A percentile compares a stretch with the other conserved stretches of the same genome.
Conservation (phyloP, 192 early-diverging fungal genomes). For the Dissophora ornata region DNA sequence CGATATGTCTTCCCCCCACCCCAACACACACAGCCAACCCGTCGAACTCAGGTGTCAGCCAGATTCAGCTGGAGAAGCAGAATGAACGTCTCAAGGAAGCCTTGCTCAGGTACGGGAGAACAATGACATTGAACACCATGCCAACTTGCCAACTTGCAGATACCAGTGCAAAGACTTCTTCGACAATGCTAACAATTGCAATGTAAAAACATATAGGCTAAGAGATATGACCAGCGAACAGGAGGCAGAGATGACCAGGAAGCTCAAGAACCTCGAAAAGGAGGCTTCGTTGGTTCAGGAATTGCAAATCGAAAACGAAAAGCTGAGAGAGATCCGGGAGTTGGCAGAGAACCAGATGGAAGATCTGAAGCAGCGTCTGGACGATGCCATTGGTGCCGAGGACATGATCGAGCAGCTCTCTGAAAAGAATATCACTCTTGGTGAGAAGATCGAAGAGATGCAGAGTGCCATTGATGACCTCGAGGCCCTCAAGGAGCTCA, state of each 20-base stretch:
- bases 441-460: slow-evolving; percentile 84
- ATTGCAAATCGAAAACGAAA: slow-evolving; percentile 66
- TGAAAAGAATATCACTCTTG: slow-evolving; percentile 84
- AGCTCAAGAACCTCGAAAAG: slow-evolving; percentile 76
- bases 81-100: slow-evolving; percentile 93
- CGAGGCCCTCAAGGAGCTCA: slow-evolving; percentile 89
- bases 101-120: slow-evolving; percentile 68
- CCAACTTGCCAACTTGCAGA: no score
- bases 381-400: slow-evolving; percentile 84
- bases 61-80: slow-evolving; percentile 78
- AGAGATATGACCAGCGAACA: slow-evolving; percentile 81
- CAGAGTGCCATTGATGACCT: slow-evolving; percentile 83
- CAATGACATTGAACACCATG: no score
- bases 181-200: no score
- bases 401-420: slow-evolving; percentile 87
- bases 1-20: no score
- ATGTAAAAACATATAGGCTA: no score
- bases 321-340: slow-evolving; percentile 65
- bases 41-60: slow-evolving; percentile 64
- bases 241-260: slow-evolving; percentile 72
- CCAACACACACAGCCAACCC: slow-evolving; percentile 34
- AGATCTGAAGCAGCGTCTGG: slow-evolving; percentile 82
- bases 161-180: no score
- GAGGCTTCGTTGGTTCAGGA: slow-evolving; percentile 71
- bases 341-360: slow-evolving; percentile 82